phyloP scores from a whole-genome alignment of 2,329 filamentous ascomycete genomes.

The Keithomyces neogunnii region DNA sequence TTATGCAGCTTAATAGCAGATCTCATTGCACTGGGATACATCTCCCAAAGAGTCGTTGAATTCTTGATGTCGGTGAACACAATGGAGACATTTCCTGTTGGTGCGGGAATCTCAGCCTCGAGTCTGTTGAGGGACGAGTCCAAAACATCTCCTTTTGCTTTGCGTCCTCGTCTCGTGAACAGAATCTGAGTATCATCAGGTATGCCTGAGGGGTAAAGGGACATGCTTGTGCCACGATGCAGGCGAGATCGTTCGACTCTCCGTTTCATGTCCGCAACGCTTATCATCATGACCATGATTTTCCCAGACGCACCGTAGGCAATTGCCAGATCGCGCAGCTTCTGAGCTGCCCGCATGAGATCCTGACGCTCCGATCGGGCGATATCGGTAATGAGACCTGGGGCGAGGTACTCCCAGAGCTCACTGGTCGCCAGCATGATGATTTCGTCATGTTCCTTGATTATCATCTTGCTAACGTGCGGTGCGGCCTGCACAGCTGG shows the following conservation, averaged over 20 bases:
- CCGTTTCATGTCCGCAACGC: conserved; percentile 82
- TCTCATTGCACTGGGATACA: conserved; percentile 88
- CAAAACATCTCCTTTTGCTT: conserved; percentile 54
- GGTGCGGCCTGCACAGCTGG: conserved; percentile 89
- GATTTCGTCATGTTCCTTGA: conserved; percentile 87
- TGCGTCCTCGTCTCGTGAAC: conserved; percentile 56
- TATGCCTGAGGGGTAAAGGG: conserved; percentile 68
- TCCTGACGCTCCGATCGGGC: conserved; percentile 79
- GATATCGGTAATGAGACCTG: conserved; percentile 85
- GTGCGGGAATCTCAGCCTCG: conserved; percentile 83
- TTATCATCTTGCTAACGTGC: conserved; percentile 66
- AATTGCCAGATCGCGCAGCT: conserved; percentile 88
- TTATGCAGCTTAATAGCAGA: conserved; percentile 97
- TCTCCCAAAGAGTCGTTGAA: conserved; percentile 93
- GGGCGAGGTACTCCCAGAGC: conserved; percentile 89
- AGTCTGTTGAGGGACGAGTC: conserved; percentile 83
- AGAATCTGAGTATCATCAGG: conserved; percentile 61
- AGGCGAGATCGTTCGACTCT: conserved; percentile 64
- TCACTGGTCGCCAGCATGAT: conserved; percentile 86
- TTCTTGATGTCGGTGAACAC: conserved; percentile 99
- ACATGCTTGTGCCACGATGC: conserved; percentile 74
- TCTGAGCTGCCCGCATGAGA: conserved; percentile 90
- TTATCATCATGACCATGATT: conserved; percentile 98
- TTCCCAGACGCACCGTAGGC: conserved; percentile 90
- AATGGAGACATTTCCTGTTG: conserved; percentile 82